These are phyloP conservation scores for Neonectria hederae DNA, from an alignment of 2,329 filamentous ascomycete species.

Conservation along the genomic window DNA sequence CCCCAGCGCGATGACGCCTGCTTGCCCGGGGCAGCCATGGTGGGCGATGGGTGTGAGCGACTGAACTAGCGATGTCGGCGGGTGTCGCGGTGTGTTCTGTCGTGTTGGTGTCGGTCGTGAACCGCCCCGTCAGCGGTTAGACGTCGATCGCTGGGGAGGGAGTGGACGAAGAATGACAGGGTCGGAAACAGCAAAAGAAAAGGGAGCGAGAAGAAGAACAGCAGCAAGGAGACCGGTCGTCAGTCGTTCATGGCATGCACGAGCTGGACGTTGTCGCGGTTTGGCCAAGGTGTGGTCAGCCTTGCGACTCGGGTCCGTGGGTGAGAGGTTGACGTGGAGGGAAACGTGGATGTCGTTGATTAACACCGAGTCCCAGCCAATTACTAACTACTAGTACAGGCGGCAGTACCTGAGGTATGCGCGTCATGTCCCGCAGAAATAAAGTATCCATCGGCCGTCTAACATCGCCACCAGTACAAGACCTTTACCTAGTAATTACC, in stretches of 20 bases:
- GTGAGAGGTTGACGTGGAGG: slow-evolving; percentile 22
- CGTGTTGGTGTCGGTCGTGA: neutral
- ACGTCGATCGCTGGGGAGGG: neutral
- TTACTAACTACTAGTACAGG: neutral
- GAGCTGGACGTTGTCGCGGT: neutral
- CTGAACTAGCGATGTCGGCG: neutral
- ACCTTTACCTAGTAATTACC: neutral
- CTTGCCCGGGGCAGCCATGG: slow-evolving; percentile 62
- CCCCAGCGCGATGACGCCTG: slow-evolving; percentile 72
- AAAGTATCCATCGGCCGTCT: neutral
- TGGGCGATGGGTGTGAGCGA: neutral
- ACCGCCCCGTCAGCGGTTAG: neutral
- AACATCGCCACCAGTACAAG: neutral
- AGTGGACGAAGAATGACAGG: no score
- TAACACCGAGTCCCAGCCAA: neutral
- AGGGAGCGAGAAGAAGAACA: neutral
- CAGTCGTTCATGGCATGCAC: neutral
- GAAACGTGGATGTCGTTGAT: neutral
- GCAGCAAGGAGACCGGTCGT: neutral
- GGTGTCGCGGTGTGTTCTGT: neutral
- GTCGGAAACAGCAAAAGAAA: neutral
- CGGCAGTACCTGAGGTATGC: neutral
- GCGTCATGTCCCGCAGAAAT: slow-evolving; percentile 4
- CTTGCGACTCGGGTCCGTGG: slow-evolving; percentile 15
- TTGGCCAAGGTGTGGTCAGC: slow-evolving; percentile 15